Base-by-base conservation (phyloP, 495 filamentous ascomycete genomes). In the Jackrogersella multiformis region DNA sequence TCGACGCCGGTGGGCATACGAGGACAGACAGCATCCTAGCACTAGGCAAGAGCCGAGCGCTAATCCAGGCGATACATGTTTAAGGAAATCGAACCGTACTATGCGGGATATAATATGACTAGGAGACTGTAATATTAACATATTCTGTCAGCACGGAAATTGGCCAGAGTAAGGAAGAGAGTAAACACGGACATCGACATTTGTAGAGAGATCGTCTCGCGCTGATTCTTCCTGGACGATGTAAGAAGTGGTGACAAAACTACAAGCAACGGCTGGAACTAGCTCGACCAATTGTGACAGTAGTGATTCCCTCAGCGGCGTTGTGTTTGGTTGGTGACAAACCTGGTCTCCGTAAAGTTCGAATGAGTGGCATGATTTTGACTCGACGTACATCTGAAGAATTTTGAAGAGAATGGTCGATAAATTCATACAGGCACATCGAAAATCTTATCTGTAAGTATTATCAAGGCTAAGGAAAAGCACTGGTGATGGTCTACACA, bases 11-110 rank as follows among this genome's bases (percentile, higher is more conserved):
- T 80, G 79, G 5, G 58, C 61, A 52, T 80, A 82, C 18, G 79
- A 82, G 1, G 82, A 82, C 1, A 83, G 73, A 45, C 76, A 77
- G 53, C 78, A 83, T 18, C 81, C 82, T 15, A 82, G 70, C 12
- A 79, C 64, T 18, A 83, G 52, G 54, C 79, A 83, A n/a, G 78
- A 78, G 23, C 64, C 65, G 23, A 83, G 77, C 72, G 82, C 79
- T 41, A 80, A 60, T 23, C 58, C 72, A 12, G 80, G 74, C 12
- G 76, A 66, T 12, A 78, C 74, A 34, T 70, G 64, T 42, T 73
- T 51, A 26, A 78, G 39, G 26, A 76, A 74, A 44, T 67, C 46
- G 56, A 30, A 21, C 20, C 54, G 39, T 30, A 61, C 24, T 53
- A 48, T 35, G 35, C 49, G 66, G 15, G 41, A 36, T 5, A 65